Base-by-base conservation (phyloP, 2,329 filamentous ascomycete genomes). In the Aschersonia sp. region DNA sequence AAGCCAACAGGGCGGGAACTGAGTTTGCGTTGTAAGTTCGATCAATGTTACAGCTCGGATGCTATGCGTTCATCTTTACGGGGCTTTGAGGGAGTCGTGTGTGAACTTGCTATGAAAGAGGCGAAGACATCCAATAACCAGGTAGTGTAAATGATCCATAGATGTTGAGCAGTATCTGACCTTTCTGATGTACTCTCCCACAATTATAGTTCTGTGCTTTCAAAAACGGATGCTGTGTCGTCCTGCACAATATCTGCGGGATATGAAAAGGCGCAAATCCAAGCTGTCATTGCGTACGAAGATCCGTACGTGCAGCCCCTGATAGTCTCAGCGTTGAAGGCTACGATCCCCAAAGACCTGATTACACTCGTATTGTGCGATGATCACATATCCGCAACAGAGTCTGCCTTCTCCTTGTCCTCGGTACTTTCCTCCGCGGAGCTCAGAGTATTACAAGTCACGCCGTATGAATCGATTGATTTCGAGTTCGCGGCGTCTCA, bases 221-320 rank as follows among this genome's bases (percentile, higher is more conserved):
- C 20, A 20, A 20, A 20, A 20, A 20, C 20, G 20, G 20, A 20
- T 20, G 20, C 20, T 20, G 20, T 20, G 20, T 20, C 20, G 20
- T 20, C 20, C 20, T 20, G 20, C 20, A 20, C 20, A 20, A 20
- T 20, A 20, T n/a, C 28, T 30, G 32, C 7, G 43, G 41, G 47
- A 35, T 30, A 40, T 12, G 31, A 30, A 43, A 32, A 28, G 9
- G 31, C 41, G 20, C 30, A 31, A 4, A 45, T 63, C 53, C 81
- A 86, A 65, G 86, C 85, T 46, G 64, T 91, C 46, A 71, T 96
- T 57, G 75, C 88, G 59, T 96, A 95, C 64, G 86, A 89, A 57
- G 89, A 96, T 61, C 61, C 73, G 43, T 98, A 97, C 61, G 87
- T 97, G 6, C 87, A 96, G 59, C 87, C 87, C 1, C 75, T 97